phyloP scores from a whole-genome alignment of 306 rosid species.

The Erythrophleum fordii region DNA sequence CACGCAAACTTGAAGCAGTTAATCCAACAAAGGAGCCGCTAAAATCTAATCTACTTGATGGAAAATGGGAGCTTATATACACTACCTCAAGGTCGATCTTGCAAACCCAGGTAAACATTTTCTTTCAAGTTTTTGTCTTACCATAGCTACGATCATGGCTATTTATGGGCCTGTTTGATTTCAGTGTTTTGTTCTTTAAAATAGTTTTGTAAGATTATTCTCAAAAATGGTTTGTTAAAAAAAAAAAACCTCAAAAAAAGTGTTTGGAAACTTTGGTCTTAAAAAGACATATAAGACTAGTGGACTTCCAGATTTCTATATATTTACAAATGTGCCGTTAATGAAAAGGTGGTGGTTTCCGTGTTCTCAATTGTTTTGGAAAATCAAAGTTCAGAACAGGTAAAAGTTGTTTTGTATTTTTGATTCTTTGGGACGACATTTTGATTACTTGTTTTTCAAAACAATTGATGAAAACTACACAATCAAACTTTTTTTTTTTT shows the following conservation, averaged over 20 bases:
- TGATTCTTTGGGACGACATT: too few species aligned
- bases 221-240: neutral
- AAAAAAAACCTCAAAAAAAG: neutral
- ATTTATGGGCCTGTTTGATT: neutral
- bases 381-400: too few species aligned
- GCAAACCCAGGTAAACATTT: conserved; percentile 62
- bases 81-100: conserved; percentile 85
- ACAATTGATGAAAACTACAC: too few species aligned
- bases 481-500: too few species aligned
- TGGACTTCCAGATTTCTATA: neutral
- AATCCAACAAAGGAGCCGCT: conserved; percentile 77
- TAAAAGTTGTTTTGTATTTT: too few species aligned
- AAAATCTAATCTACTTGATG: conserved; percentile 72
- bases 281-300: neutral
- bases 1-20: conserved; percentile 88
- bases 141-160: neutral
- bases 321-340: neutral
- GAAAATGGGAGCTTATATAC: conserved; percentile 98
- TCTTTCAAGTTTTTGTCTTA: neutral
- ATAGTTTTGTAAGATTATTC: neutral
- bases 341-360: too few species aligned
- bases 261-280: neutral
- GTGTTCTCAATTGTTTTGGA: too few species aligned
- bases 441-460: too few species aligned
- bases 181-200: neutral